Evolutionary conservation across 306 rosid genomes (phyloP).

Genomic region (Sphenostylis stenocarpa): DNA sequence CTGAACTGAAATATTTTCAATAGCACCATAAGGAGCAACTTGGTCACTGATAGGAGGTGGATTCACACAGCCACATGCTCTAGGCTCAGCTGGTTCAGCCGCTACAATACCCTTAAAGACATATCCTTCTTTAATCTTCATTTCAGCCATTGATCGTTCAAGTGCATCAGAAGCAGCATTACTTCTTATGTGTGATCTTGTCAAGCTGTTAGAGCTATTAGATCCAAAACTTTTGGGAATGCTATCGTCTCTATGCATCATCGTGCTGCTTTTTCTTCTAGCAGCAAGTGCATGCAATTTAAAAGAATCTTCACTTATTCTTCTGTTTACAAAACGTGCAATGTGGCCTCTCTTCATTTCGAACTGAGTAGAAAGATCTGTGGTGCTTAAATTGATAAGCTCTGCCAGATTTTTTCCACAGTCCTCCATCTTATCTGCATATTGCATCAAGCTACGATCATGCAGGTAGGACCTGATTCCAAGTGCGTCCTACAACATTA

Average conservation of each 20-base stretch:
- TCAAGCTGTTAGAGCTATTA: constrained; percentile 35
- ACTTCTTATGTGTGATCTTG: constrained; percentile 38
- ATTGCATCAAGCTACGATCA: constrained; percentile 76
- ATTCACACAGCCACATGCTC: constrained; percentile 74
- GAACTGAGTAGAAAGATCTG: constrained; percentile 53
- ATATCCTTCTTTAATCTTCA: constrained; percentile 69
- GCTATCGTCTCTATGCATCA: constrained; percentile 40
- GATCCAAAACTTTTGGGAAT: constrained; percentile 40
- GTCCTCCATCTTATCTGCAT: constrained; percentile 69
- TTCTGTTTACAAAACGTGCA: constrained; percentile 73
- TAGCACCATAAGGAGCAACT: constrained; percentile 62
- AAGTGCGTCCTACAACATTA: constrained; percentile 60
- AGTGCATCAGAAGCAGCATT: constrained; percentile 40
- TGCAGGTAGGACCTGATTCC: constrained; percentile 85
- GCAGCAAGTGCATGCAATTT: constrained; percentile 28
- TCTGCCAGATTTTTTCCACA: constrained; percentile 53
- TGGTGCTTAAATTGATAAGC: constrained; percentile 49
- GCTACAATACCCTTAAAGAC: constrained; percentile 81
- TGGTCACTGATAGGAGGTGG: constrained; percentile 62
- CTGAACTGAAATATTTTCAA: constrained; percentile 73
- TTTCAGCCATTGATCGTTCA: constrained; percentile 53
- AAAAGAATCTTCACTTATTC: constrained; percentile 39
- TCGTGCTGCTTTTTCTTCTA: constrained; percentile 38
- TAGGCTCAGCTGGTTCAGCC: constrained; percentile 65
- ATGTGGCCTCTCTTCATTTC: constrained; percentile 86